Conservation (phyloP, 2,329 filamentous ascomycete species). For the Xylaria sp. region DNA sequence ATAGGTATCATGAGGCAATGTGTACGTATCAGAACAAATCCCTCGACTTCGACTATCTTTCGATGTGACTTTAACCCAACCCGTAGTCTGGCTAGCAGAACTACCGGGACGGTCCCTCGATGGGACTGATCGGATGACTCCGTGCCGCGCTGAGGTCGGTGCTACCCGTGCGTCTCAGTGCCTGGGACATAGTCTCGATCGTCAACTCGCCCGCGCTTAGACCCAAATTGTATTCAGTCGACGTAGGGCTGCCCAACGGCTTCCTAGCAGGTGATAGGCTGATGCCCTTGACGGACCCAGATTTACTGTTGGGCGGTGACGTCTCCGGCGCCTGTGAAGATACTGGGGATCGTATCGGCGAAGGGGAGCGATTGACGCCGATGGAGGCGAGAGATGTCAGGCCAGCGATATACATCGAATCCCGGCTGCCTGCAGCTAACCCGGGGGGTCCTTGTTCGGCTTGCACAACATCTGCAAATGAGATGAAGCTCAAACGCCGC, state of each 20-base stretch:
- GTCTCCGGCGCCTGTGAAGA: slow-evolving; percentile 71
- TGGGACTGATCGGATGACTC: slow-evolving; percentile 64
- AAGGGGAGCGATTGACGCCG: slow-evolving; percentile 71
- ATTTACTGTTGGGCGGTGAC: slow-evolving; percentile 78
- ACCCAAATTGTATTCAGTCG: slow-evolving; percentile 55
- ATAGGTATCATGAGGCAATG: not conserved
- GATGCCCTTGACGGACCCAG: slow-evolving; percentile 74
- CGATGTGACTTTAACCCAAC: not conserved
- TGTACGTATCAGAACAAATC: slow-evolving; percentile 1
- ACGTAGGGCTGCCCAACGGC: slow-evolving; percentile 68
- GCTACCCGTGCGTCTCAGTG: slow-evolving; percentile 82
- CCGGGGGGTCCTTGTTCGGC: slow-evolving; percentile 72
- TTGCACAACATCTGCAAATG: slow-evolving; percentile 94
- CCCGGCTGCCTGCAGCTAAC: slow-evolving; percentile 60
- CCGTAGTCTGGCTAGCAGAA: not conserved
- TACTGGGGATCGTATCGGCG: slow-evolving; percentile 78
- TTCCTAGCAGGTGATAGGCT: slow-evolving; percentile 70
- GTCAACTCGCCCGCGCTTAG: slow-evolving; percentile 69
- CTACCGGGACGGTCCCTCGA: slow-evolving; percentile 50
- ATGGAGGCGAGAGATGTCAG: slow-evolving; percentile 63
- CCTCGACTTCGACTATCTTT: not conserved
- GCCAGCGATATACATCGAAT: slow-evolving; percentile 72
- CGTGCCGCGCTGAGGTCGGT: slow-evolving; percentile 69
- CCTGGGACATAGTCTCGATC: slow-evolving; percentile 93
- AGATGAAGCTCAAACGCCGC: slow-evolving; percentile 89